Conservation (phyloP, 2,329 filamentous ascomycete genomes). For the Apiospora arundinis region DNA sequence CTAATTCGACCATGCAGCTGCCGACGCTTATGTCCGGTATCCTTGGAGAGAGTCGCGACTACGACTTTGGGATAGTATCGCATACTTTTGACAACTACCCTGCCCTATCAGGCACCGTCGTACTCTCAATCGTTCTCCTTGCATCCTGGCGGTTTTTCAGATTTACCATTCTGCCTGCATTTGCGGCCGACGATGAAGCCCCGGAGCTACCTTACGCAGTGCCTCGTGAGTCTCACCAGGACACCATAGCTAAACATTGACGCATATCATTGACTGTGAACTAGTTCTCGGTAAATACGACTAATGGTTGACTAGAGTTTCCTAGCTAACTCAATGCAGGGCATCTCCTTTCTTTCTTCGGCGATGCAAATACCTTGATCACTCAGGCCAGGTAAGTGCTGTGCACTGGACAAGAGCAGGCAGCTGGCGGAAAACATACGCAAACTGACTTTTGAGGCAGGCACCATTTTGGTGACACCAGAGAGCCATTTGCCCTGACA, state of each 20-base stretch:
- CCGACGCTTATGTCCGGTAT: neutral
- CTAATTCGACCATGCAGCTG: neutral
- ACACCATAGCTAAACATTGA: neutral
- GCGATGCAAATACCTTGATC: constrained; percentile 14
- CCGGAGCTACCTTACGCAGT: constrained; percentile 6
- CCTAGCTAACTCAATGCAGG: neutral
- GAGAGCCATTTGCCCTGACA: constrained; percentile 13
- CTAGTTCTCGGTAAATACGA: neutral
- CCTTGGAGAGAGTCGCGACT: neutral
- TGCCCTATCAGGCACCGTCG: neutral
- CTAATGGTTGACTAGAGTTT: neutral
- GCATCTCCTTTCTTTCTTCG: constrained; percentile 18
- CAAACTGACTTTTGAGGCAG: neutral
- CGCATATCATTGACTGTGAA: too few species aligned
- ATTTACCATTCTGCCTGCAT: constrained; percentile 20
- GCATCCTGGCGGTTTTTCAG: constrained; percentile 8
- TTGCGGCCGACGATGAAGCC: constrained; percentile 9
- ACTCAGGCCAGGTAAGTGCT: constrained; percentile 20
- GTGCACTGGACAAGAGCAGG: neutral
- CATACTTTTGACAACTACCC: neutral
- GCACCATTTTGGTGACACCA: constrained; percentile 4
- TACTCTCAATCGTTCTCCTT: neutral
- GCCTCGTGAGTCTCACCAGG: constrained; percentile 9
- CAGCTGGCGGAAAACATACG: too few species aligned
- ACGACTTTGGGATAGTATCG: neutral